Conservation (phyloP, 352 stramenopile genomes). For the Phytophthora tubulina region DNA sequence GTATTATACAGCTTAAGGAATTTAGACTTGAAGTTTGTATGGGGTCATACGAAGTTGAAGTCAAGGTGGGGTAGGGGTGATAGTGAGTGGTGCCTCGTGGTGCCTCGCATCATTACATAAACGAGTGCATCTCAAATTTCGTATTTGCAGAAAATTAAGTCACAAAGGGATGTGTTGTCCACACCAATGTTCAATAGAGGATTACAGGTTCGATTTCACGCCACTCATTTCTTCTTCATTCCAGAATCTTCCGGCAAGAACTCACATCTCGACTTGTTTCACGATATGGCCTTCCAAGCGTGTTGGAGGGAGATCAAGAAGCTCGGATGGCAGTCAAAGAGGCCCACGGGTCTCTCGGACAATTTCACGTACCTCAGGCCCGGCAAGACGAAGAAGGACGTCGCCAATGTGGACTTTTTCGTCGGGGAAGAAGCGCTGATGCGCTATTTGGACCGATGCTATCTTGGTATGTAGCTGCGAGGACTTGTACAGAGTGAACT, state of each 20-base stretch:
- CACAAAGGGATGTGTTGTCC: neutral
- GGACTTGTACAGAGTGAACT: constrained; percentile 1
- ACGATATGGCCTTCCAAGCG: neutral
- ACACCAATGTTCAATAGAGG: neutral
- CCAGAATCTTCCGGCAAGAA: neutral
- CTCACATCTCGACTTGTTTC: neutral
- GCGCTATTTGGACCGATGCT: constrained; percentile 12
- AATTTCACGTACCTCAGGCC: constrained; percentile 6
- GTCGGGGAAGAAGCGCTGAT: constrained; percentile 12
- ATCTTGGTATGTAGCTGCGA: neutral
- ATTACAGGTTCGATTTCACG: neutral
- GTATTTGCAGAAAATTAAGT: constrained; percentile 3
- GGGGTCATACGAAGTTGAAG: too few relatives aligned
- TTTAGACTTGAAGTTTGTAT: neutral
- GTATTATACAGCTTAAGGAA: constrained; percentile 4
- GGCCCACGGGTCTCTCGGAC: neutral
- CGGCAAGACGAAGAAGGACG: constrained; percentile 12
- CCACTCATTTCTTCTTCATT: constrained; percentile 5
- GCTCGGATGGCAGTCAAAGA: neutral
- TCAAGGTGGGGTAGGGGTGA: too few relatives aligned
- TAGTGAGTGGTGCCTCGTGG: too few relatives aligned
- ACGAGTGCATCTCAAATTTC: too few relatives aligned
- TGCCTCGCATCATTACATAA: too few relatives aligned
- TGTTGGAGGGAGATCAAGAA: constrained; percentile 3
- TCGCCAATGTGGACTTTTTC: constrained; percentile 9